phyloP scores from a whole-genome alignment of 352 stramenopile species.

The Phytophthora foliorum region DNA sequence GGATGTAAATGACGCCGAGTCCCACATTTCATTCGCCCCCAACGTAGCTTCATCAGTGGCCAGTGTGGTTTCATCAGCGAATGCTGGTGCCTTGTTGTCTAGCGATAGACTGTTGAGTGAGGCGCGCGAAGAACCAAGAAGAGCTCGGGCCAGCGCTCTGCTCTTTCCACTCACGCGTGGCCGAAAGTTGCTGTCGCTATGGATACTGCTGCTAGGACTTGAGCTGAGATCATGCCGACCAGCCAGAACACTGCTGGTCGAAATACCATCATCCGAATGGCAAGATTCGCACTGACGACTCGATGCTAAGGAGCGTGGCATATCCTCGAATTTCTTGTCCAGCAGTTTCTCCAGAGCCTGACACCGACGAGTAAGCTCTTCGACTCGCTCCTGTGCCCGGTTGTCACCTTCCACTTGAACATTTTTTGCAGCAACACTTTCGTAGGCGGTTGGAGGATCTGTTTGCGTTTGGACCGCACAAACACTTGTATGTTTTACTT shows the following conservation, averaged over 20 bases:
- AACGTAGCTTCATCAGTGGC: conserved; percentile 51
- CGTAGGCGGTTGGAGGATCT: conserved; percentile 13
- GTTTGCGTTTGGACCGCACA: conserved; percentile 33
- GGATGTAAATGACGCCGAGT: conserved; percentile 47
- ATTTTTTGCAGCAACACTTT: background rate
- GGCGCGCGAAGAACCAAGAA: conserved; percentile 33
- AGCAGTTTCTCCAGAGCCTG: conserved; percentile 62
- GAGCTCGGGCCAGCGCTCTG: conserved; percentile 32
- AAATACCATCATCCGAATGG: conserved; percentile 33
- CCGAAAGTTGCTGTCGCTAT: conserved; percentile 19
- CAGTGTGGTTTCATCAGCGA: conserved; percentile 35
- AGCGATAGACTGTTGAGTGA: conserved; percentile 17
- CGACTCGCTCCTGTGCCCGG: conserved; percentile 38
- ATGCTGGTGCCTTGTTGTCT: conserved; percentile 35
- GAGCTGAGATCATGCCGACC: conserved; percentile 20
- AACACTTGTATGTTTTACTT: conserved; percentile 13
- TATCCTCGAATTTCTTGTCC: conserved; percentile 69
- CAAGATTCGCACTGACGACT: conserved; percentile 41
- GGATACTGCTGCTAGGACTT: conserved; percentile 28
- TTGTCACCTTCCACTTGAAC: conserved; percentile 7
- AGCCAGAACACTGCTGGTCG: conserved; percentile 12
- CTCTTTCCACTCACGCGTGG: conserved; percentile 28
- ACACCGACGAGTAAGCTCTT: conserved; percentile 58
- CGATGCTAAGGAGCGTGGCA: conserved; percentile 22
- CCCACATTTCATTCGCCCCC: conserved; percentile 47